Base-by-base conservation (phyloP, 73 alveolate genomes). In the Stentor coeruleus region DNA sequence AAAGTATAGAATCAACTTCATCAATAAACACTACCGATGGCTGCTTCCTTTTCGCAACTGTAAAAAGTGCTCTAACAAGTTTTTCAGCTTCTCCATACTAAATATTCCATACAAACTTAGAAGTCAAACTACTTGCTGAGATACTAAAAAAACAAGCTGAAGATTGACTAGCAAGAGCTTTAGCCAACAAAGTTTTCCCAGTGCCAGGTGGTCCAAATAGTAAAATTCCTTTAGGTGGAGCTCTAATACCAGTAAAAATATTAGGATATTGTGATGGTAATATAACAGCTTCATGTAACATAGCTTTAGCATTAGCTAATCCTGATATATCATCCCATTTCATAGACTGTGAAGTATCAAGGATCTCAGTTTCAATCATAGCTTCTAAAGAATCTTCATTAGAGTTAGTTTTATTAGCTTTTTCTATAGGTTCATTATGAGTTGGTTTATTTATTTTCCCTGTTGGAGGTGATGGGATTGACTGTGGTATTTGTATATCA, bases 221-320 rank as follows among this genome's bases (percentile, higher is more conserved):
- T 74, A 97, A 88, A 26, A 97, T 95, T 0, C 99, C 99, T 91
- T 88, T 97, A 96, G 98, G 93, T 26, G 99, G 99, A 39, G 93
- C 91, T 20, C 98, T 89, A 28, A 93, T 81, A 3, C 99, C 99
- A 84, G 92, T 77, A 84, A 93, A 97, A 73, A 88, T 81, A 38
- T 97, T 89, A 0, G 99, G 99, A 93, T 88, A 91, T 76, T 84
- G 86, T 58, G 92, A 81, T 3, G 99, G 99, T 39, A 85, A 87
- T n/a, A 97, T 80, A 35, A 96, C 95, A 2, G 98, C 97, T 77
- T 96, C 99, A 59, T 89, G 82, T 35, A 96, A 89, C 2, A 92
- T 86, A 84, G 90, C 88, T 81, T 96, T 96, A 6, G 98, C 95
- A 14, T 94, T 88, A 3, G 91, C 94, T 77, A 93, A 83, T 39